Evolutionary conservation across 2,329 filamentous ascomycete genomes (phyloP), one percentile per base, ranked within the genome.

Genomic region (Colletotrichum sp.): DNA sequence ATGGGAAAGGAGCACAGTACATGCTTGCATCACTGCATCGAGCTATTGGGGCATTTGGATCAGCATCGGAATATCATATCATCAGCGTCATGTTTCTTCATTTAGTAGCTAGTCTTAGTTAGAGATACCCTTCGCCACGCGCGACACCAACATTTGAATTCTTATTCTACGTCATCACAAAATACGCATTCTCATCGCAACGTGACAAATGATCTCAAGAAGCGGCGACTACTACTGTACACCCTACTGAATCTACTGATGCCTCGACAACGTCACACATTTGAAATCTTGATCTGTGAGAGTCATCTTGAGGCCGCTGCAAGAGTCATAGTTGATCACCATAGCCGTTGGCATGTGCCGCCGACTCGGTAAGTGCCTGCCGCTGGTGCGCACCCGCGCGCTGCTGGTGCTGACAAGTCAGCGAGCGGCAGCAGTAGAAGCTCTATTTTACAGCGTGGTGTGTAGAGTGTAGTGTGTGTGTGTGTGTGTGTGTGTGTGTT

Each of bases 41-140:
- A 73, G 60, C 68, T 66, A 36, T 43, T 30, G n/a, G 32, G 65
- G 36, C 60, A 60, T 63, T 74, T 10, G 61, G 65, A 76, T 74
- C 34, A 69, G 72, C 43, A 76, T 66, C 70, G 74, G 65, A 64
- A 36, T 57, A 75, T 69, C 55, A 68, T 13, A 60, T 24, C 24
- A 70, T 66, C n/a, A 70, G 65, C 71, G 57, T 66, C 69, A 75
- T 65, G 32, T 39, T 36, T 75, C 43, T 48, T 43, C 24, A 24
- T 52, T 66, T 64, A 59, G 24, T 67, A 72, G 12, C 59, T 70
- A 74, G 65, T 24, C 65, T 67, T 76, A 76, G 74, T 74, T 63
- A 55, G 74, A 76, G 74, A 76, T 76, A 76, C 74, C 74, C 74
- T 75, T 68, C 74, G 71, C 71, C 71, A 66, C 63, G 71, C 36